A percentile compares a stretch with the other conserved stretches of the same genome.
phyloP scores from a whole-genome alignment of 768 basidiomycete species.

The Hygrocybe punicea region DNA sequence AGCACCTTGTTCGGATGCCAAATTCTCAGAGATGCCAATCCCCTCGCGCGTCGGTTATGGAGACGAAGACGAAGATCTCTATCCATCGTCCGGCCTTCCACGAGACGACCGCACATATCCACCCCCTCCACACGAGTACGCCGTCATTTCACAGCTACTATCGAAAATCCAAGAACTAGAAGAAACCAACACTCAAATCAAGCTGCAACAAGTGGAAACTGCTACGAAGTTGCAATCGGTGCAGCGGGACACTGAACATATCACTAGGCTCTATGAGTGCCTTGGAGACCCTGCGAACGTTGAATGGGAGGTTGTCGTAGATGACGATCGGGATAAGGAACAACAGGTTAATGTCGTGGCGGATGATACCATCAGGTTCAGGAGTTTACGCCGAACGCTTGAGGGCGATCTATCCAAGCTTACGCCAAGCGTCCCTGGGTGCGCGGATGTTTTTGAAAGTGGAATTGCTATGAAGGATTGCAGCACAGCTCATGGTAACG shows the following conservation, averaged over 20 bases:
- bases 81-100: background rate
- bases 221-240: conserved; percentile 60
- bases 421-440: background rate
- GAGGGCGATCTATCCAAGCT: conserved; percentile 30
- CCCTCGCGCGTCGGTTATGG: background rate
- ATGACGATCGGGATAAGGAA: conserved; percentile 22
- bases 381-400: conserved; percentile 45
- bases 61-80: background rate
- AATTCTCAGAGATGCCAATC: background rate
- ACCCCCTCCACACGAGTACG: conserved; percentile 46
- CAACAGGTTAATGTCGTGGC: conserved; percentile 29
- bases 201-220: conserved; percentile 62
- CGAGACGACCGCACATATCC: background rate
- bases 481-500: conserved; percentile 1
- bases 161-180: conserved; percentile 76
- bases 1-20: background rate
- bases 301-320: conserved; percentile 41
- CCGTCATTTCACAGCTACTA: conserved; percentile 67
- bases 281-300: conserved; percentile 53
- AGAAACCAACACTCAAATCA: conserved; percentile 64
- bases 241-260: conserved; percentile 68
- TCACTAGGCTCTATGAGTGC: conserved; percentile 66
- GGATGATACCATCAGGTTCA: conserved; percentile 44
- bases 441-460: conserved; percentile 4
- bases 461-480: background rate